Percentiles rank a stretch among this genome's conserved stretches.
Conservation (phyloP, 2,329 filamentous ascomycete species). For the Exserohilum turcica region DNA sequence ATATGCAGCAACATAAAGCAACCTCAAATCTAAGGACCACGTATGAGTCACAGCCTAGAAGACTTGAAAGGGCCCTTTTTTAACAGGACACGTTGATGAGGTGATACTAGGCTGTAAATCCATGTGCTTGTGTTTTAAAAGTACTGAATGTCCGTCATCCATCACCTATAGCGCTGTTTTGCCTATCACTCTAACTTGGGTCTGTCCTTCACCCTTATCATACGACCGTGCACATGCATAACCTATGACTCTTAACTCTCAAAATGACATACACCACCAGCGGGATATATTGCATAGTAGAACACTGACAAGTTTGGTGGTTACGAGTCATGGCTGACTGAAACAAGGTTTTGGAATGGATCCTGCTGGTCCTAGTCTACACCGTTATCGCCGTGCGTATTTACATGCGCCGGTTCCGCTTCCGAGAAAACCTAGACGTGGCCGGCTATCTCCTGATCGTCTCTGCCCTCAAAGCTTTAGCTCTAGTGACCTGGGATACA, state of each 20-base stretch:
- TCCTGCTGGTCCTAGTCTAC: neutral
- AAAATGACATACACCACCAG: neutral
- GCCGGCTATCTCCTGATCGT: neutral
- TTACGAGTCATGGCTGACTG: neutral
- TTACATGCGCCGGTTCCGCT: neutral
- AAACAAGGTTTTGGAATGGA: neutral
- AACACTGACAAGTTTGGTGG: neutral
- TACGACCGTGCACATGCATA: neutral
- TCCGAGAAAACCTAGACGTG: neutral
- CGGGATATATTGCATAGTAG: neutral
- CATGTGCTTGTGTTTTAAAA: neutral
- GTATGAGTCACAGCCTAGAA: too few relatives aligned
- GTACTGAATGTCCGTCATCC: neutral
- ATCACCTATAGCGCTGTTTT: neutral
- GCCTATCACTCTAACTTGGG: neutral
- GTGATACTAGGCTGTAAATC: too few relatives aligned
- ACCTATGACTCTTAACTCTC: neutral
- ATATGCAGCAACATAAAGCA: too few relatives aligned
- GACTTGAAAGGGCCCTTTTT: too few relatives aligned
- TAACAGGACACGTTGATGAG: too few relatives aligned
- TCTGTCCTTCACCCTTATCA: neutral
- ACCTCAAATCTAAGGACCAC: too few relatives aligned
- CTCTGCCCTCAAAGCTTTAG: neutral
- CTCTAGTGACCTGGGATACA: neutral
- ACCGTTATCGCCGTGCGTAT: neutral